Evolutionary conservation across 371 early-diverging fungal species (phyloP), one percentile per base, ranked within the genome.

Genomic region (Apophysomyces variabilis): DNA sequence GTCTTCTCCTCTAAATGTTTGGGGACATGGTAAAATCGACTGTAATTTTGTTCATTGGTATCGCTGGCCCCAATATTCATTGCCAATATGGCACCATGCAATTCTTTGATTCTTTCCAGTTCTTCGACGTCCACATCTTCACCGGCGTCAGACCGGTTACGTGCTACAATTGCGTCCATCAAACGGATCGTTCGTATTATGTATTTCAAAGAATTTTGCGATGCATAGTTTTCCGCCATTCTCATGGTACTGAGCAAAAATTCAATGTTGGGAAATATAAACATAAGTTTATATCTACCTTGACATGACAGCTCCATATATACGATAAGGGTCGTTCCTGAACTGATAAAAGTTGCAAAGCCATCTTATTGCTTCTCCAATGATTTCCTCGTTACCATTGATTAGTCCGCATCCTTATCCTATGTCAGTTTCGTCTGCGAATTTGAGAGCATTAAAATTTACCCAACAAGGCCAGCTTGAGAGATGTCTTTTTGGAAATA

Each of bases 401-500:
- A 85, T 69, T 1, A 87, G 26, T 18, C 86, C 87, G 38, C 83
- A 76, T 0, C 85, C 90, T 88, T 58, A 11, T 21, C 12, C 54
- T 26, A 18, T 38, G 3, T 66, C 14, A 61, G 16, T 44, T 35
- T 26, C 58, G 54, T 32, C 16, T 43, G 12, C 16, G 12, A 3
- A 4, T 58, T 8, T 3, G 16, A 16, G 14, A 16, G 1, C 16
- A 4, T 18, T 38, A 37, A 12, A 32, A 32, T 63, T 71, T 80
- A 90, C 92, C 85, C 26, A 93, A 72, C 65, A 88, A 72, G 8
- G 88, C 83, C 43, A 93, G 26, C 57, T 85, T 82, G 47, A 94
- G 71, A 0, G 79, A 65, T 0, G 79, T 64, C 32, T 74, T 77
- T 61, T 71, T 77, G 14, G 66, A 61, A 7, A 80, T 67, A 44